phyloP scores from a whole-genome alignment of 1,284 basidiomycete genomes.

The Xanthoconium separans region DNA sequence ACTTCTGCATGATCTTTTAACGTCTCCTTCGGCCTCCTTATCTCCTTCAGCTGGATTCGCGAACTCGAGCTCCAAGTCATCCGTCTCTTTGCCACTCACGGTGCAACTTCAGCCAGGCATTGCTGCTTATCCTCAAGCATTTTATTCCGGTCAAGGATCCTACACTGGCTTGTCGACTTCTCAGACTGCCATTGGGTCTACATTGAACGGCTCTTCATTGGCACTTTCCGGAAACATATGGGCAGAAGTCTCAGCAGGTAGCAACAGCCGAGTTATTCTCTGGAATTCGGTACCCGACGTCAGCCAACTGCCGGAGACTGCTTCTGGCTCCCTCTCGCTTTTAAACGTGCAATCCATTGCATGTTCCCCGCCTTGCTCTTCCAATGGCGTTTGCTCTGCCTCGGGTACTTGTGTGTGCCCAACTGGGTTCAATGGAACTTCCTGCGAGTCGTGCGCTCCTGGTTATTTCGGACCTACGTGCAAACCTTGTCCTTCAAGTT shows the following conservation, averaged over 20 bases:
- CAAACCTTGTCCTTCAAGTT: slow-evolving; percentile 63
- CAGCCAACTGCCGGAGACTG: slow-evolving; percentile 55
- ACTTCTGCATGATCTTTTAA: slow-evolving; percentile 64
- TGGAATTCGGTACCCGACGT: slow-evolving; percentile 81
- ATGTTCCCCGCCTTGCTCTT: slow-evolving; percentile 72
- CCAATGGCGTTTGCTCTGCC: slow-evolving; percentile 65
- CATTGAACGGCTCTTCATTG: slow-evolving; percentile 55
- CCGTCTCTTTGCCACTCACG: slow-evolving; percentile 59
- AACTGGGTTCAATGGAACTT: slow-evolving; percentile 69
- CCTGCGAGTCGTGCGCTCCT: slow-evolving; percentile 71
- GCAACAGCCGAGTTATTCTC: slow-evolving; percentile 56
- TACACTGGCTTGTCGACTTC: slow-evolving; percentile 57
- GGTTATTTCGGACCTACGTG: slow-evolving; percentile 75
- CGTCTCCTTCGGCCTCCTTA: slow-evolving; percentile 58
- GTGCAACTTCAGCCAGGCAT: slow-evolving; percentile 65
- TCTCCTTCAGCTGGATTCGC: slow-evolving; percentile 61
- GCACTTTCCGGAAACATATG: slow-evolving; percentile 65
- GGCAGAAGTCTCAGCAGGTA: slow-evolving; percentile 57
- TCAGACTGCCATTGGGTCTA: slow-evolving; percentile 46
- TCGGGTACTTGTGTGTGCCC: slow-evolving; percentile 70
- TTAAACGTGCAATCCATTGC: slow-evolving; percentile 66
- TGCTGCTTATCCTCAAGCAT: slow-evolving; percentile 53
- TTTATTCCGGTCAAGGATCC: slow-evolving; percentile 61
- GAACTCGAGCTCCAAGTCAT: slow-evolving; percentile 40
- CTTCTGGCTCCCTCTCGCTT: slow-evolving; percentile 50